Base-by-base conservation (phyloP, 2,329 filamentous ascomycete species). In the Sporothrix sp. region DNA sequence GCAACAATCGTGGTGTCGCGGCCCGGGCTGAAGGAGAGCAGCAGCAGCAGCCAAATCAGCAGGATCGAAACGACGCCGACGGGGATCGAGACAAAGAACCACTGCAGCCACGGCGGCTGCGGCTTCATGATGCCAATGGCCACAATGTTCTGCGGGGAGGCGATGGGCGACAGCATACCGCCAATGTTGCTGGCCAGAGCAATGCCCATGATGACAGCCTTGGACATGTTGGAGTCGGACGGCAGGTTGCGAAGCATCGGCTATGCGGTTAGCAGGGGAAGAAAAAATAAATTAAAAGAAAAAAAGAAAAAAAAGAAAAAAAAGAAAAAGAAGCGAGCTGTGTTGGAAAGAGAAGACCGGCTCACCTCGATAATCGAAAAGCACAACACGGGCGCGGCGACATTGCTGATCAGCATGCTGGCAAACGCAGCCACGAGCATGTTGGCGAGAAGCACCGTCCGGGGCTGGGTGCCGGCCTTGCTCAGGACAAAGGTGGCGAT, bases 321-420 rank as follows among this genome's bases (percentile, higher is more conserved):
- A 27, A 13, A 47, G 33, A 42, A 16, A 13, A 35, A 14, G 14
- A 4, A 33, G 11, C 11, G 7, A 11, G 32, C 32, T 14, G 10
- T 14, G 7, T 7, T 11, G 38, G 42, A 32, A 13, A 4, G 4
- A 21, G 32, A 33, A 33, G 32, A 33, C 6, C 8, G 10, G 43
- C 74, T 59, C 67, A 87, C 84, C 76, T 95, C 90, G 54, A 98
- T 95, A 61, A 98, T 96, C 18, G 89, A 95, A 67, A 94, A 97
- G 72, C 93, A 98, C 33, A 98, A 76, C 9, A 98, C 93, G 0
- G 93, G 93, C 1, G 94, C 91, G 1, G 93, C 93, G 25, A 98
- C 94, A 59, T 98, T 98, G 69, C 89, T 95, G 62, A 98, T 97
- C 75, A 95, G 88, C 93, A 98, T 98, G 60, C 89, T 96, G 8